Base-by-base conservation (phyloP, 371 early-diverging fungal species). In the Mortierella sp. region DNA sequence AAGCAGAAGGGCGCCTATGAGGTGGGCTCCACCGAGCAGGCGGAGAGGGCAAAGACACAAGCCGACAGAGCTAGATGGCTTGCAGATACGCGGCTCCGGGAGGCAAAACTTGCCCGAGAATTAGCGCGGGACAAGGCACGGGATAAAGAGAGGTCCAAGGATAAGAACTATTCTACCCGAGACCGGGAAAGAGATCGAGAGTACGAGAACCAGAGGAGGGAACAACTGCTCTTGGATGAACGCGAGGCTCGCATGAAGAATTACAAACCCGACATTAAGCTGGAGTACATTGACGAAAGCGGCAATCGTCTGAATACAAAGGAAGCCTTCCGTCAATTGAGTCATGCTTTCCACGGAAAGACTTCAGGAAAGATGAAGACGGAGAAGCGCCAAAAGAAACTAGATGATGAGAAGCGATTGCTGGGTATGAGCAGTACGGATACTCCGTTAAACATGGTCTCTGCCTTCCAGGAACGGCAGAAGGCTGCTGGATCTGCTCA, bases 331-430 rank as follows among this genome's bases (percentile, higher is more conserved):
- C 88, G 93, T 55, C 89, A 88, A 69, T 82, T 96, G 68, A 95
- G 96, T 23, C 96, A 98, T 60, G 93, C 94, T 61, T 98, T 98
- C 89, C 98, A 98, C 74, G 98, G 98, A 28, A 94, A 93, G 68
- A 84, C 86, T 2, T 89, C 95, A 18, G 98, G 98, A 48, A 96
- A 96, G 73, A 86, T 89, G 80, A 98, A 98, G 87, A 94, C 93
- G 7, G 98, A 98, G 76, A 96, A 95, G 82, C 82, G 91, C 9
- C 82, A 94, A 76, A 82, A 83, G 56, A 94, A 93, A 71, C 72
- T 94, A 38, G 93, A 94, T 65, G 93, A 94, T 48, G 95, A 95
- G 70, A 87, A 89, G 51, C 85, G 87, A 58, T 80, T 91, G 67
- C 79, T 91, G 79, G 85, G 87, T 64, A 93, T 94, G 92, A 84